phyloP scores from a whole-genome alignment of 345 rosid genomes.

The Pugionium dolabratum region DNA sequence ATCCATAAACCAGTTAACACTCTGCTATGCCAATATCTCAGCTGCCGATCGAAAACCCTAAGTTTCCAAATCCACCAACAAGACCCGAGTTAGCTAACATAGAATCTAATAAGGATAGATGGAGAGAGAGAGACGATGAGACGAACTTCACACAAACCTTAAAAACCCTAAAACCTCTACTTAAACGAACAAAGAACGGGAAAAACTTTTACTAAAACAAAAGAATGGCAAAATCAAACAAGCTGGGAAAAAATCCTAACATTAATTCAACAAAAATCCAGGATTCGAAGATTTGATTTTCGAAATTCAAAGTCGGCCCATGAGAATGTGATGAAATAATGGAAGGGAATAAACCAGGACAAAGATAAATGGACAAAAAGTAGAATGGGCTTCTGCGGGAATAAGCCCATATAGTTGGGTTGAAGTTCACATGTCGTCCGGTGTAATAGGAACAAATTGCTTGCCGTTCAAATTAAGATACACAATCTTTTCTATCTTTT shows the following conservation, averaged over 20 bases:
- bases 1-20: neutral
- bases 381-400: conserved; percentile 21
- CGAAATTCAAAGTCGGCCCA: conserved; percentile 8
- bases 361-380: neutral
- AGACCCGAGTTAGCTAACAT: too few relatives aligned
- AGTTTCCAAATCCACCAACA: neutral
- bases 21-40: neutral
- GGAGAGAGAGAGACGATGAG: neutral
- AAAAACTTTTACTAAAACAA: neutral
- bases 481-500: too few relatives aligned
- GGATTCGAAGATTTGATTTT: neutral
- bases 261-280: too few relatives aligned
- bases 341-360: neutral
- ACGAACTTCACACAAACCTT: conserved; percentile 4
- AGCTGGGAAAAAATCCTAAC: too few relatives aligned
- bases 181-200: neutral
- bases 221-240: neutral
- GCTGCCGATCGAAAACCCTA: conserved; percentile 13
- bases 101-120: too few relatives aligned
- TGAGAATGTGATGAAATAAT: too few relatives aligned
- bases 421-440: neutral
- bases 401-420: conserved; percentile 14
- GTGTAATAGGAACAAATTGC: neutral
- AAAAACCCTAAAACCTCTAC: conserved; percentile 18
- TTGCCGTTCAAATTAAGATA: too few relatives aligned